phyloP scores from a whole-genome alignment of 2,329 filamentous ascomycete genomes.

The Parascedosporium putredinis region DNA sequence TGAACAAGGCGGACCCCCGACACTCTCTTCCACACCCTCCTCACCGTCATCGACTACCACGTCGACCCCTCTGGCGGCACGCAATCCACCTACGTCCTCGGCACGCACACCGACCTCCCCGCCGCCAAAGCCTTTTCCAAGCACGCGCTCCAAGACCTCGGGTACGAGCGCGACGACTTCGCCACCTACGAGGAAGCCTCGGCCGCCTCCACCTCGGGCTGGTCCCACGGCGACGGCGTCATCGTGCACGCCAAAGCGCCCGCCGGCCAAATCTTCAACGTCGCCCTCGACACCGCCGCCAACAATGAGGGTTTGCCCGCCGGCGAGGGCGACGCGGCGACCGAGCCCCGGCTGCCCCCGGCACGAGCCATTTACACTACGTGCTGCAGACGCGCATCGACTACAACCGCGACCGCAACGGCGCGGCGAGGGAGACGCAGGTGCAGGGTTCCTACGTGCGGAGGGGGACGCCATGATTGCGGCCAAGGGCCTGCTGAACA shows the following conservation, averaged over 20 bases:
- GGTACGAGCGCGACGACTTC: slow-evolving; percentile 28
- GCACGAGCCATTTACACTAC: slow-evolving; percentile 24
- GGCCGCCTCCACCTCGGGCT: slow-evolving; percentile 13
- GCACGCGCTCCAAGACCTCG: slow-evolving; percentile 20
- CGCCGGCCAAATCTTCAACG: slow-evolving; percentile 25
- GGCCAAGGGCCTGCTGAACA: slow-evolving; percentile 23
- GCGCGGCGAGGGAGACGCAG: slow-evolving; percentile 22
- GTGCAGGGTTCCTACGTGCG: slow-evolving; percentile 28
- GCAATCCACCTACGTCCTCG: slow-evolving; percentile 24
- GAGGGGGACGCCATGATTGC: slow-evolving; percentile 22
- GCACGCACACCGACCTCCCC: slow-evolving; percentile 24
- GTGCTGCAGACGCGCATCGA: slow-evolving; percentile 31
- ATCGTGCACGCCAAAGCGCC: slow-evolving; percentile 26
- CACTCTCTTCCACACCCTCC: slow-evolving; percentile 25
- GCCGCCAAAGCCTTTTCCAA: slow-evolving; percentile 26
- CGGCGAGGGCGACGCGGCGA: slow-evolving; percentile 11
- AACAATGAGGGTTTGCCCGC: slow-evolving; percentile 22
- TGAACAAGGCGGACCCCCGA: slow-evolving; percentile 16
- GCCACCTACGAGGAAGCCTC: slow-evolving; percentile 18
- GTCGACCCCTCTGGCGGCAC: slow-evolving; percentile 17
- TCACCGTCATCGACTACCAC: slow-evolving; percentile 22
- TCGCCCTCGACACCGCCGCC: slow-evolving; percentile 25
- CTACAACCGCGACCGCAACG: slow-evolving; percentile 27
- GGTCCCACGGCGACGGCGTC: slow-evolving; percentile 27
- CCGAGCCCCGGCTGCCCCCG: slow-evolving; percentile 18